phyloP scores from a whole-genome alignment of 495 filamentous ascomycete species.

The Aspergillus ellipticus region DNA sequence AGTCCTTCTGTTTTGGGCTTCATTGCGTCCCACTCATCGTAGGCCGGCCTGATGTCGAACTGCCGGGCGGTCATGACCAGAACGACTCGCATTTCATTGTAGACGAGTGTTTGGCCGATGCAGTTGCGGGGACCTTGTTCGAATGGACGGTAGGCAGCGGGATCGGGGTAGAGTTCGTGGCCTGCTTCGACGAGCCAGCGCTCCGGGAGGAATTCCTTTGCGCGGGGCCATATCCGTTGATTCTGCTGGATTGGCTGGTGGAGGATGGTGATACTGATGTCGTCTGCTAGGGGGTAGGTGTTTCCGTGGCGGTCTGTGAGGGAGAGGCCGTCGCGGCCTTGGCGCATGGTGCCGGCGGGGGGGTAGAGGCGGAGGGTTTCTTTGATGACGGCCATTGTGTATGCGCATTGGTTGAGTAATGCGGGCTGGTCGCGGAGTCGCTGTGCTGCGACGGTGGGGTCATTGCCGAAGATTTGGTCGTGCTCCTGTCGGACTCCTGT shows the following conservation, averaged over 20 bases:
- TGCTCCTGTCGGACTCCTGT: conserved; percentile 42
- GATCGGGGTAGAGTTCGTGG: conserved; percentile 18
- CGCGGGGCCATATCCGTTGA: conserved; percentile 24
- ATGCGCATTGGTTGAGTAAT: conserved; percentile 39
- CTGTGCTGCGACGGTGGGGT: conserved; percentile 18
- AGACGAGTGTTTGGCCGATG: conserved; percentile 45
- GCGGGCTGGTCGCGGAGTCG: conserved; percentile 28
- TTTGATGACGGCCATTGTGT: conserved; percentile 46
- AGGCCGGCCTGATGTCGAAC: conserved; percentile 24
- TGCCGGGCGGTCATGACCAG: conserved; percentile 30
- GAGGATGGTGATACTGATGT: conserved; percentile 18
- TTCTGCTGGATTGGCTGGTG: conserved; percentile 21
- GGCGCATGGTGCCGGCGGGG: conserved; percentile 34
- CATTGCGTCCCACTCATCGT: conserved; percentile 9
- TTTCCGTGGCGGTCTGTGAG: conserved; percentile 26
- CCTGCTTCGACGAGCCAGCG: conserved; percentile 23
- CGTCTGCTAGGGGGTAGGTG: conserved; percentile 30
- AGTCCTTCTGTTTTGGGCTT: background rate
- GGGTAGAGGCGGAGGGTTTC: conserved; percentile 46
- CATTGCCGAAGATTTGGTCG: conserved; percentile 31
- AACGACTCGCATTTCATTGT: conserved; percentile 35
- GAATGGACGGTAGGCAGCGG: conserved; percentile 39
- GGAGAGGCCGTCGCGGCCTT: conserved; percentile 25
- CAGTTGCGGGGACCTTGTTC: conserved; percentile 45
- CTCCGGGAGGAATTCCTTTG: conserved; percentile 34